These are phyloP conservation scores for Aspergillus udagawae DNA, from an alignment of 2,329 filamentous ascomycete genomes.

Conservation along the genomic window DNA sequence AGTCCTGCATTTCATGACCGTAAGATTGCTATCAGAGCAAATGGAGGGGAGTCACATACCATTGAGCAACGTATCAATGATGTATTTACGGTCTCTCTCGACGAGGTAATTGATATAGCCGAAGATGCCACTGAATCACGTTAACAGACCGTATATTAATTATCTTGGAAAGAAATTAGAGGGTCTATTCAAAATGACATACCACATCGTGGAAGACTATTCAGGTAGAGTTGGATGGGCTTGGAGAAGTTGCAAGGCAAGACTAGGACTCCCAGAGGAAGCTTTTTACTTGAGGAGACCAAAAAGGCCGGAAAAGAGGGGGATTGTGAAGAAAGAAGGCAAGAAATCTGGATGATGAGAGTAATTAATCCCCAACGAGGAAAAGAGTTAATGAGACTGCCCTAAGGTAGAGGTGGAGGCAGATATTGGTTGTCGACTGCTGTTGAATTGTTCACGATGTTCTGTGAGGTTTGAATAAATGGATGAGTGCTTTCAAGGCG, in stretches of 20 bases:
- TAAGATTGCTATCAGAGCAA: background rate
- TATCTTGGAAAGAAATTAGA: background rate
- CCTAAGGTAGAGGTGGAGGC: constrained; percentile 7
- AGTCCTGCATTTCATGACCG: constrained; percentile 58
- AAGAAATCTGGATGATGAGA: background rate
- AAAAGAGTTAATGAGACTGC: constrained; percentile 10
- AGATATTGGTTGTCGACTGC: constrained; percentile 4
- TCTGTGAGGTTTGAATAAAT: background rate
- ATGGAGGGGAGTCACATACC: constrained; percentile 54
- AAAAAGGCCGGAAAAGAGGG: constrained; percentile 1
- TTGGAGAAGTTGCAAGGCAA: background rate
- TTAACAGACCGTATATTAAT: constrained; percentile 9
- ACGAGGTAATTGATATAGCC: constrained; percentile 99
- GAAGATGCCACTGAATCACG: constrained; percentile 48
- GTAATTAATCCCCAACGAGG: background rate
- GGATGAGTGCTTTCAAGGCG: background rate
- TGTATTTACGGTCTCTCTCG: constrained; percentile 96
- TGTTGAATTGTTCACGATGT: constrained; percentile 7
- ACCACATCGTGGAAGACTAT: constrained; percentile 32
- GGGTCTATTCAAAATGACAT: constrained; percentile 11
- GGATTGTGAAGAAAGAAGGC: constrained; percentile 11
- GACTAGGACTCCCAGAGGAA: background rate
- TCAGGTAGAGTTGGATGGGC: background rate
- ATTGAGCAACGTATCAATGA: constrained; percentile 93
- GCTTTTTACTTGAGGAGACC: background rate